phyloP scores from a whole-genome alignment of 2,329 filamentous ascomycete species.

The Simplicillium sp. region DNA sequence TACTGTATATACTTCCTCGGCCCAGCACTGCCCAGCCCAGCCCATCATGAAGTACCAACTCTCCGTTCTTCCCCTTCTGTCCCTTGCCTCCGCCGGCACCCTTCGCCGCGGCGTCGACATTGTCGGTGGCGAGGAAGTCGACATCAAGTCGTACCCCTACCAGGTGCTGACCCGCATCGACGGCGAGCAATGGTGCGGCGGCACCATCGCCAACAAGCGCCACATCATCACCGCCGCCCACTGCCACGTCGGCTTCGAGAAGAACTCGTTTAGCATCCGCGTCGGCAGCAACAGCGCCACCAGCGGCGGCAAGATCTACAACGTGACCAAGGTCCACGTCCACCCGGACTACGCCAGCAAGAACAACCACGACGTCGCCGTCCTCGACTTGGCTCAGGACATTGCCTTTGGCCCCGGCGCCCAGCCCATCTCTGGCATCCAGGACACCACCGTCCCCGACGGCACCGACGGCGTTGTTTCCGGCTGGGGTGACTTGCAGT shows the following conservation, averaged over 20 bases:
- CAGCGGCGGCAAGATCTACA: background rate
- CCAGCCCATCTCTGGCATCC: background rate
- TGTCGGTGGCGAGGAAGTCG: background rate
- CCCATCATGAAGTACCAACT: background rate
- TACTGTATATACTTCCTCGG: background rate
- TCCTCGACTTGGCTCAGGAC: background rate
- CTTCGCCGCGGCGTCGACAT: background rate
- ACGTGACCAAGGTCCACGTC: background rate
- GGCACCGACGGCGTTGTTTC: background rate
- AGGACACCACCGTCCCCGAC: background rate
- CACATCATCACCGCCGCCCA: background rate
- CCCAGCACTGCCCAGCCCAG: no score
- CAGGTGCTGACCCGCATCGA: background rate
- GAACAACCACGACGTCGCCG: background rate
- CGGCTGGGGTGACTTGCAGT: background rate
- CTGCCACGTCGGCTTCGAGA: background rate
- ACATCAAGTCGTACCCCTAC: background rate
- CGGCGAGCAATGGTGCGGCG: background rate
- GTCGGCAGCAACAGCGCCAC: background rate
- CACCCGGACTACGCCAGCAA: background rate
- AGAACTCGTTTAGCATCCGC: background rate
- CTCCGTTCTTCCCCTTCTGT: background rate
- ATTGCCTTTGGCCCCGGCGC: background rate
- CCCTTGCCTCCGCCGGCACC: background rate
- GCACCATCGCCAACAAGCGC: background rate